Percentiles rank a stretch among this genome's conserved stretches.
phyloP scores from a whole-genome alignment of 176 grass and related monocot genomes.

The Puya raimondii region DNA sequence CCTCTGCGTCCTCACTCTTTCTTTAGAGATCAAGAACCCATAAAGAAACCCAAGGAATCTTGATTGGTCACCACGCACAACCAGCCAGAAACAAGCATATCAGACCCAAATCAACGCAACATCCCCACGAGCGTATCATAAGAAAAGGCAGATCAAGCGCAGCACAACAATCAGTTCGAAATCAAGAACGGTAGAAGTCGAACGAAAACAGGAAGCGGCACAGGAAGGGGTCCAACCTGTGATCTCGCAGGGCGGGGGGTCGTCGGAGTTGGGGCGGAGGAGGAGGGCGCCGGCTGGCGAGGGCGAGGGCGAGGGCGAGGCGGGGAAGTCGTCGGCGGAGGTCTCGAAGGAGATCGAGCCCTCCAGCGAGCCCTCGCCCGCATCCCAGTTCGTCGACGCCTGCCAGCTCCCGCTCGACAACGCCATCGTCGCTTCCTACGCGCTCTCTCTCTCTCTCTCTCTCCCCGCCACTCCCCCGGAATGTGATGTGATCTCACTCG shows the following conservation, averaged over 20 bases:
- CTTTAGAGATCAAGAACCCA: too few relatives aligned
- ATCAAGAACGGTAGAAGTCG: background rate
- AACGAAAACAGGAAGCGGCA: background rate
- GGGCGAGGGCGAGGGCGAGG: background rate
- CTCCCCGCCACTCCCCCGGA: too few relatives aligned
- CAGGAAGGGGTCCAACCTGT: conserved; percentile 20
- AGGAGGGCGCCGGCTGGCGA: conserved; percentile 8
- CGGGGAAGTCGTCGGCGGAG: conserved; percentile 28
- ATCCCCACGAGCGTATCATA: background rate
- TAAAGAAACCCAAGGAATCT: too few relatives aligned
- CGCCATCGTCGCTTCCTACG: too few relatives aligned
- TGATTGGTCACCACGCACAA: background rate
- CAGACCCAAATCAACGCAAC: background rate
- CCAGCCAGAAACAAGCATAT: background rate
- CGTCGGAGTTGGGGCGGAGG: conserved; percentile 3
- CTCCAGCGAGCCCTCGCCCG: conserved; percentile 27
- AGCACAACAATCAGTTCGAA: conserved; percentile 6
- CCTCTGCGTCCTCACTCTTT: too few relatives aligned
- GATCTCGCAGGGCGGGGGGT: conserved; percentile 43
- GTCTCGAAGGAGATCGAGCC: conserved; percentile 59
- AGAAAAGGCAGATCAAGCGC: background rate
- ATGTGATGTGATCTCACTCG: background rate
- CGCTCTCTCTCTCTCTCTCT: too few relatives aligned
- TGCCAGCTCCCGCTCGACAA: conserved; percentile 14
- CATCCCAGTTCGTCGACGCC: conserved; percentile 36